Percentiles rank a stretch among this genome's conserved stretches.
Conservation (phyloP, 2,329 filamentous ascomycete species). For the Mycosphaerella sp. region DNA sequence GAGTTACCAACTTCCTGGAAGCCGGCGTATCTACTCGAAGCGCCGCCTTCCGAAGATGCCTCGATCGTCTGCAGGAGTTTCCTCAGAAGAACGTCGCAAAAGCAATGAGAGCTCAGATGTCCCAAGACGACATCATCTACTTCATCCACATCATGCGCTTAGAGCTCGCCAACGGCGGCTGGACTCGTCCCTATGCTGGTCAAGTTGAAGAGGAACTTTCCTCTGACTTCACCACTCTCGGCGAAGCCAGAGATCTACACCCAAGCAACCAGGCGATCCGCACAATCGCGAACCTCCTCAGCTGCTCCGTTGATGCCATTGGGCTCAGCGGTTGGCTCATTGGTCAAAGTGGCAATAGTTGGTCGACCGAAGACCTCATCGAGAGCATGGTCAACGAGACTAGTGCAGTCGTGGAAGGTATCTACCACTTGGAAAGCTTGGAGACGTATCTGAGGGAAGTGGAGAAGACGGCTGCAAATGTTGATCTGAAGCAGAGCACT, state of each 20-base stretch:
- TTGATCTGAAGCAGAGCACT: conserved; percentile 1
- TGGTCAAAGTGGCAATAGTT: conserved; percentile 40
- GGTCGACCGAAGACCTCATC: conserved; percentile 12
- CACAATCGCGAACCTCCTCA: conserved; percentile 65
- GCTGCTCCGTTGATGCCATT: conserved; percentile 68
- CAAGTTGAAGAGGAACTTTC: conserved; percentile 42
- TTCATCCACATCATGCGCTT: conserved; percentile 67
- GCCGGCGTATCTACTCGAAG: conserved; percentile 58
- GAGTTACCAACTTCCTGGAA: conserved; percentile 61
- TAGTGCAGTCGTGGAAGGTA: conserved; percentile 12
- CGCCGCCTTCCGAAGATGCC: conserved; percentile 59
- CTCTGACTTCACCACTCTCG: conserved; percentile 56
- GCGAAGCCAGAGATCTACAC: conserved; percentile 48
- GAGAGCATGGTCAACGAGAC: conserved; percentile 14
- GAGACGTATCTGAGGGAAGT: conserved; percentile 11
- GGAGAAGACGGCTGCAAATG: conserved; percentile 9
- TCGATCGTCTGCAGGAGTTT: conserved; percentile 63
- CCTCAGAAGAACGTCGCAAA: conserved; percentile 55
- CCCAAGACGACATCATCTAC: conserved; percentile 62
- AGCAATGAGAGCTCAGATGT: conserved; percentile 52
- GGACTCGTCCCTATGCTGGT: conserved; percentile 67
- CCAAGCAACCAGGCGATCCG: conserved; percentile 60
- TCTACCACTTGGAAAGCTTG: conserved; percentile 12
- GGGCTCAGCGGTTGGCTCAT: conserved; percentile 70
- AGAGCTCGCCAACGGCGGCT: conserved; percentile 67